Base-by-base conservation (phyloP, 306 rosid genomes). In the Vigna radiata region DNA sequence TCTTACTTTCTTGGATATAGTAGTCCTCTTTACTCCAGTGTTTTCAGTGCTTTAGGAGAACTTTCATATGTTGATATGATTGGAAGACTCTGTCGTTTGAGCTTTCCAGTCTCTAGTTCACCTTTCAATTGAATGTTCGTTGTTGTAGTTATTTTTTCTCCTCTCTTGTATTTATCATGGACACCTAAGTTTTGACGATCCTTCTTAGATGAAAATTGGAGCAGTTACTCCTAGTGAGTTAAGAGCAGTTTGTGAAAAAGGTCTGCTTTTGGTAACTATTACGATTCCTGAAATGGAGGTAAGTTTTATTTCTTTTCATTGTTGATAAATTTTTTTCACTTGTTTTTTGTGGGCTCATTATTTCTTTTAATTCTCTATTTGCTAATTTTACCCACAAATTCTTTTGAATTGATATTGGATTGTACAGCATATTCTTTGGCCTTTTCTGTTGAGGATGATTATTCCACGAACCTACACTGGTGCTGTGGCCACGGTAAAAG, bases 261-360 rank as follows among this genome's bases (percentile, higher is more conserved):
- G 98, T 37, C 98, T 94, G 75, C 96, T 94, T 73, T 86, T 94
- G 84, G 88, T 94, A 74, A 91, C 98, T 61, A 90, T 94, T 52
- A 94, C 97, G 0, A 88, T 92, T 81, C 98, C 98, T 84, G 98
- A 94, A 85, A 94, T 94, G 98, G 98, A 94, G 98, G 98, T 90
- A 85, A 79, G 31, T 62, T 54, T 59, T 49, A 48, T 70, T 8
- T 50, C 33, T 23, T n/a, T 72, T 62, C 74, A 61, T 58, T 39
- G 7, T 75, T 52, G 41, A 54, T 56, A 14, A 23, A 21, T 46
- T 25, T 77, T 73, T 66, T 82, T 68, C 53, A 48, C 81, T 76
- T 58, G 36, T 76, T 79, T 29, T 19, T 64, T 6, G 49, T 48
- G 25, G 66, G 72, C 31, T 54, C 69, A 14, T 68, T 60, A 19